Evolutionary conservation across 2,329 filamentous ascomycete genomes (phyloP), one percentile per base, ranked within the genome.

Genomic region (Paecilomyces niveus): DNA sequence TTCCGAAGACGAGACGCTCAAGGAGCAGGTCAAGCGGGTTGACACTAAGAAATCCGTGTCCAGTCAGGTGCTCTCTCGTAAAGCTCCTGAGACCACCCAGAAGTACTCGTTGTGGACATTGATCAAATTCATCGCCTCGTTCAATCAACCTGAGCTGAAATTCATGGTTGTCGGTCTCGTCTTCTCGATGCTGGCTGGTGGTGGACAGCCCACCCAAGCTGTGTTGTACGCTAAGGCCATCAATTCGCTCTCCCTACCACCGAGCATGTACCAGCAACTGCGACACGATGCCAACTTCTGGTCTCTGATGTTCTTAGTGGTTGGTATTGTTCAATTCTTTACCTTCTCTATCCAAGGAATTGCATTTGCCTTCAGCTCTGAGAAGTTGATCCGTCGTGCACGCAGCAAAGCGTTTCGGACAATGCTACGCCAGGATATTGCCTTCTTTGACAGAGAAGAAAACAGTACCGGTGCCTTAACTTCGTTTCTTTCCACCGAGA

Each of bases 181-280:
- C 70, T 91, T 88, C 70, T 86, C 88, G 24, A 81, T 88, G 68
- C 85, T 96, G 62, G 89, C 88, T 60, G 92, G 92, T 72, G 88
- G 86, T 60, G 91, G 88, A 55, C 92, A 96, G 70, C 90, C 90
- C 10, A 85, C 83, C 0, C 83, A 87, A 68, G 83, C 89, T 63
- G 85, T 97, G 63, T 88, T 97, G 75, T 95, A 97, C 68, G 88
- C 92, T 67, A 96, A 97, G 74, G 84, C 91, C 59, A 92, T 97
- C 72, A 84, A 85, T 60, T 84, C 86, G 8, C 80, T 94, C 11
- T 84, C 87, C 7, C 76, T 87, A 21, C 83, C 80, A 26, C 73
- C 76, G 15, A 72, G 64, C 35, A 80, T 80, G 71, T 84, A 79
- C 50, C 74, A 70, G 31, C 74, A 85, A 57, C 80, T 95, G 56